Conservation (phyloP, 2,329 filamentous ascomycete species). For the Fusarium oxysporum region DNA sequence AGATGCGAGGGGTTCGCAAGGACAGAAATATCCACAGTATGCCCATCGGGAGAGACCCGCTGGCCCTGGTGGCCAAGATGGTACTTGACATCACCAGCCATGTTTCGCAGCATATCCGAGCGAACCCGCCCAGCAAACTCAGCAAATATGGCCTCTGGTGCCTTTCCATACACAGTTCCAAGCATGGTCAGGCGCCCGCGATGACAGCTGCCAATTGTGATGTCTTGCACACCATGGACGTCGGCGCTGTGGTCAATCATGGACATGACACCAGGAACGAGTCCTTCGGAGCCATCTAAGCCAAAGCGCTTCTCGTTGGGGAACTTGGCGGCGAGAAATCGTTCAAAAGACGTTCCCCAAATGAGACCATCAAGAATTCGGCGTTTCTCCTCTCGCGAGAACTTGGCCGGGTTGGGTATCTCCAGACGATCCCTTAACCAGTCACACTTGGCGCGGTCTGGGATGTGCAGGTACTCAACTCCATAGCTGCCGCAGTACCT, state of each 20-base stretch:
- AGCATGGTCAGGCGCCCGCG: conserved; percentile 97
- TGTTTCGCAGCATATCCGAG: conserved; percentile 76
- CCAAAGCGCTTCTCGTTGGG: conserved; percentile 99
- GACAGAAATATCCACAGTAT: conserved; percentile 95
- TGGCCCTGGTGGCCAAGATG: conserved; percentile 99
- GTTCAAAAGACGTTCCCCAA: conserved; percentile 96
- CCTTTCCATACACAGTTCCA: conserved; percentile 97
- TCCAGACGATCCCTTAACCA: conserved; percentile 96
- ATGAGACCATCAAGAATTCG: conserved; percentile 95
- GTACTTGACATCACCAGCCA: conserved; percentile 96
- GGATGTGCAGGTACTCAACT: conserved; percentile 98
- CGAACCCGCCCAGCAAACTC: conserved; percentile 91
- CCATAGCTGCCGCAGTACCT: conserved; percentile 98
- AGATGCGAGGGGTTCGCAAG: conserved; percentile 98
- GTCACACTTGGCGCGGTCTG: conserved; percentile 94
- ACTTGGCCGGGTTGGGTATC: conserved; percentile 91
- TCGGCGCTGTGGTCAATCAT: conserved; percentile 97
- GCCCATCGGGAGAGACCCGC: conserved; percentile 94
- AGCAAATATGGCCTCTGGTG: conserved; percentile 98
- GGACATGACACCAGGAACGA: conserved; percentile 98
- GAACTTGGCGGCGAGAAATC: conserved; percentile 94
- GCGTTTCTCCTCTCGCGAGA: conserved; percentile 96
- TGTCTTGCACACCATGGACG: conserved; percentile 92
- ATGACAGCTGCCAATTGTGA: conserved; percentile 98
- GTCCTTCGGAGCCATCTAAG: conserved; percentile 93